Base-by-base conservation (phyloP, 805 yeast species). In the Monosporozyma siamensis region DNA sequence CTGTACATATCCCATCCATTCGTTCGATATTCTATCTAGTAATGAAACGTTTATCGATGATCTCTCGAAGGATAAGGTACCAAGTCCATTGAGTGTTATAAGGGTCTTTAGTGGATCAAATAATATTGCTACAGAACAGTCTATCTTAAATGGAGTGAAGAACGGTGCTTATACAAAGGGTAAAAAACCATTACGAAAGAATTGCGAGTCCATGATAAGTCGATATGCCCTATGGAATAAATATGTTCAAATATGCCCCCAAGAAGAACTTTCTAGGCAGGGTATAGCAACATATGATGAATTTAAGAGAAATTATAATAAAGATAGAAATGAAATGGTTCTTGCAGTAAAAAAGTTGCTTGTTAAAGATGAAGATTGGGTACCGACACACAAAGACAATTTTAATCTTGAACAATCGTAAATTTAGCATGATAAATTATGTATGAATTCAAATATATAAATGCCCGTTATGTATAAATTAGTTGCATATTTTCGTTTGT, bases 81-180 rank as follows among this genome's bases (percentile, higher is more conserved):
- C 65, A 4, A 43, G 56, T n/a, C 34, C 48, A n/a, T 40, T 46
- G 26, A 51, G 56, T 18, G 42, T 49, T 18, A 40, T 54, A 1
- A 49, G 52, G 37, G 34, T 57, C 17, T 49, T 44, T 20, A 12
- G 32, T 7, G 27, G 34, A 7, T 32, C 37, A 6, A 30, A 36
- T 12, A 31, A 36, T 4, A n/a, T 3, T 15, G 15, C 31, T 10
- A 27, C 42, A 9, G 58, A 55, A 30, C 67, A 69, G 44, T 56
- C 61, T 1, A 58, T 80, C 10, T 68, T 74, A 34, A 73, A 74
- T 49, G 87, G 86, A 0, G 74, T 80, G 4, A 75, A 70, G 46
- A 77, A 77, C 47, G 89, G 90, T 0, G 68, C 70, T 17, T 68
- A 57, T 42, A 46, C 68, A 1, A 78, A 75, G 48, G 43, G 47